Evolutionary conservation across 345 rosid species (phyloP).

Genomic region (Salix exigua): DNA sequence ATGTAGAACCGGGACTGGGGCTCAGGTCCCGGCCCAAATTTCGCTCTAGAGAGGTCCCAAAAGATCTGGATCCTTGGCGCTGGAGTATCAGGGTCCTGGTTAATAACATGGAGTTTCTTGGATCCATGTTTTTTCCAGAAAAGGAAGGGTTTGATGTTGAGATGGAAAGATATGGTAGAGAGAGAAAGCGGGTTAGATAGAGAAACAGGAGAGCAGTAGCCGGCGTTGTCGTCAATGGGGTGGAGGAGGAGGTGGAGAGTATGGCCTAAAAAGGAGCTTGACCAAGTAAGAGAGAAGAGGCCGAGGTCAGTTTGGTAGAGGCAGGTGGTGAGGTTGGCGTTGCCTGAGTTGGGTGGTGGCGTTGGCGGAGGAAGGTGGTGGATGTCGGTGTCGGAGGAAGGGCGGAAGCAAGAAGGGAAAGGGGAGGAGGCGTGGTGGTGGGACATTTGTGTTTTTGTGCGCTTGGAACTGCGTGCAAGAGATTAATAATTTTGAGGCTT

Average conservation of each 20-base stretch:
- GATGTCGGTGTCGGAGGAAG: conserved; percentile 17
- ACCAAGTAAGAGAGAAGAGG: conserved; percentile 83
- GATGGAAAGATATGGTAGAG: conserved; percentile 57
- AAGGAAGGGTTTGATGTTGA: conserved; percentile 57
- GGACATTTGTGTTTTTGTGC: conserved; percentile 40
- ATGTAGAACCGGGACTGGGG: conserved; percentile 76
- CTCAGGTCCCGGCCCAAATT: conserved; percentile 79
- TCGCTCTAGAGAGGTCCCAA: conserved; percentile 78
- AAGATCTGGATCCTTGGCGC: conserved; percentile 43
- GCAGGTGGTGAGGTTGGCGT: conserved; percentile 56
- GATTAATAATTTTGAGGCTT: not conserved
- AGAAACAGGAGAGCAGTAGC: conserved; percentile 36
- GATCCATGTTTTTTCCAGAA: conserved; percentile 86
- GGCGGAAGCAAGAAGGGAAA: conserved; percentile 50
- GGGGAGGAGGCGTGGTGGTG: conserved; percentile 29
- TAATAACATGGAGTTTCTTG: conserved; percentile 30
- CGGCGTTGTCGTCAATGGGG: conserved; percentile 37
- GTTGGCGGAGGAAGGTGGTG: conserved; percentile 23
- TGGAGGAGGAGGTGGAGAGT: conserved; percentile 73
- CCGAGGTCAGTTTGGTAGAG: conserved; percentile 78
- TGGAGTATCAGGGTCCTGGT: not conserved
- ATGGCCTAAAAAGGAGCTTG: conserved; percentile 66
- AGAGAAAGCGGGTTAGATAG: conserved; percentile 45
- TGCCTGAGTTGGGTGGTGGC: conserved; percentile 33
- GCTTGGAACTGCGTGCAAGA: not conserved